Conservation (phyloP, 2,329 filamentous ascomycete species). For the Sclerotinia glacialis region DNA sequence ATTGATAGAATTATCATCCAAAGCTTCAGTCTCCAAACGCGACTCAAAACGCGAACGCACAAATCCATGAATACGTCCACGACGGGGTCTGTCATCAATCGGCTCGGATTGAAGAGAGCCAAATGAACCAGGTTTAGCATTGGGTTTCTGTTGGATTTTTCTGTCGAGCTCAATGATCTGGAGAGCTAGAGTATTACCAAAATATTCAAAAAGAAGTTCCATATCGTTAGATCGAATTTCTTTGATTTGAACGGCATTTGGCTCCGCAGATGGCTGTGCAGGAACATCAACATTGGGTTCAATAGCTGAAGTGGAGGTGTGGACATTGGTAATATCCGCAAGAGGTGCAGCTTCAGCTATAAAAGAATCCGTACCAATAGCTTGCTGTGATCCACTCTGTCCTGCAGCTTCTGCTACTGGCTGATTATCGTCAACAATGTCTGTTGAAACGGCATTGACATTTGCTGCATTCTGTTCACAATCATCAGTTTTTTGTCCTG, state of each 20-base stretch:
- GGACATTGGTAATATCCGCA: not conserved
- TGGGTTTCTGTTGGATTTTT: constrained; percentile 51
- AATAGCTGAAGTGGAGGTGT: not conserved
- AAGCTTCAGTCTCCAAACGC: constrained; percentile 60
- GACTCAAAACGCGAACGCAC: constrained; percentile 63
- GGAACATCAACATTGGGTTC: not conserved
- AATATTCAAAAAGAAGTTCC: constrained; percentile 45
- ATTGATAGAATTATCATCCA: constrained; percentile 56
- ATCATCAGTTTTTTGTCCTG: not conserved
- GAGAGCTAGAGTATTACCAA: constrained; percentile 50
- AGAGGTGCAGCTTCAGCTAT: not conserved
- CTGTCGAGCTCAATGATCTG: constrained; percentile 55
- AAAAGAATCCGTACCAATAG: not conserved
- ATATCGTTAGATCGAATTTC: constrained; percentile 46
- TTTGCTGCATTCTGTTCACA: constrained; percentile 3
- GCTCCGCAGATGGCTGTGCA: not conserved
- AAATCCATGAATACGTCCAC: constrained; percentile 57
- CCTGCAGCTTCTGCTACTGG: not conserved
- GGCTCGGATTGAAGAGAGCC: constrained; percentile 51
- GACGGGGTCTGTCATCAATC: constrained; percentile 58
- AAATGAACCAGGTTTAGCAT: constrained; percentile 55
- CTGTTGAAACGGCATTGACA: not conserved
- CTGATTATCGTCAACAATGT: constrained; percentile 14
- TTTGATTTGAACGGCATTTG: constrained; percentile 27
- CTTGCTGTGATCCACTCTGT: not conserved